Conservation (phyloP, 768 basidiomycete genomes). For the Ramaria rubella region DNA sequence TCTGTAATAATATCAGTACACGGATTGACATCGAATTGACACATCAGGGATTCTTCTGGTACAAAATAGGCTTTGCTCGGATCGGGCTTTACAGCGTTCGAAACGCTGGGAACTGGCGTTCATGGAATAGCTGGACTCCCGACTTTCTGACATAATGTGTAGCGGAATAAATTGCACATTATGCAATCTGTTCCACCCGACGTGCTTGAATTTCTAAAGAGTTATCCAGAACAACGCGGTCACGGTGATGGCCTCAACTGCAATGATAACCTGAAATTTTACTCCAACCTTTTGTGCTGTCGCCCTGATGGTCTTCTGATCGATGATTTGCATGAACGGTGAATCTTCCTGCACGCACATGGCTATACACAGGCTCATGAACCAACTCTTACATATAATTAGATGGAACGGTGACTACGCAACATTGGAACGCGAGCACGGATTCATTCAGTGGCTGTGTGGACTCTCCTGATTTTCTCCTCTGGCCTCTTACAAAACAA, state of each 20-base stretch:
- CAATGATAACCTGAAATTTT: conserved; percentile 54
- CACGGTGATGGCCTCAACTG: conserved; percentile 31
- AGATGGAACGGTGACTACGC: conserved; percentile 64
- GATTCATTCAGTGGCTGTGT: conserved; percentile 76
- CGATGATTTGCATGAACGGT: conserved; percentile 59
- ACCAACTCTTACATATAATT: background rate
- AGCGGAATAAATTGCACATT: too few species aligned
- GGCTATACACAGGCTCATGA: background rate
- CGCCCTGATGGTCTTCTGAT: conserved; percentile 55
- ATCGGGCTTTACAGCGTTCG: too few species aligned
- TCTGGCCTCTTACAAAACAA: background rate
- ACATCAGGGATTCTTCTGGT: too few species aligned
- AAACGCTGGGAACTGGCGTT: too few species aligned
- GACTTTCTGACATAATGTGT: too few species aligned
- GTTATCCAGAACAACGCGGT: conserved; percentile 41
- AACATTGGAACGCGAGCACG: conserved; percentile 61
- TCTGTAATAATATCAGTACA: too few species aligned
- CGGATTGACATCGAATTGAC: too few species aligned
- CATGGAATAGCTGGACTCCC: too few species aligned
- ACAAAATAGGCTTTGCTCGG: too few species aligned
- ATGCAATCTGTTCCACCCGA: conserved; percentile 51
- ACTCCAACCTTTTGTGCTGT: conserved; percentile 49
- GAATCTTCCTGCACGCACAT: conserved; percentile 13
- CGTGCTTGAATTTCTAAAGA: conserved; percentile 49
- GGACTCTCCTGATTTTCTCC: conserved; percentile 24